Percentiles rank a stretch among this genome's conserved stretches.
These are phyloP conservation scores for Fusarium sp. DNA, from an alignment of 2,329 filamentous ascomycete species.

Conservation along the genomic window DNA sequence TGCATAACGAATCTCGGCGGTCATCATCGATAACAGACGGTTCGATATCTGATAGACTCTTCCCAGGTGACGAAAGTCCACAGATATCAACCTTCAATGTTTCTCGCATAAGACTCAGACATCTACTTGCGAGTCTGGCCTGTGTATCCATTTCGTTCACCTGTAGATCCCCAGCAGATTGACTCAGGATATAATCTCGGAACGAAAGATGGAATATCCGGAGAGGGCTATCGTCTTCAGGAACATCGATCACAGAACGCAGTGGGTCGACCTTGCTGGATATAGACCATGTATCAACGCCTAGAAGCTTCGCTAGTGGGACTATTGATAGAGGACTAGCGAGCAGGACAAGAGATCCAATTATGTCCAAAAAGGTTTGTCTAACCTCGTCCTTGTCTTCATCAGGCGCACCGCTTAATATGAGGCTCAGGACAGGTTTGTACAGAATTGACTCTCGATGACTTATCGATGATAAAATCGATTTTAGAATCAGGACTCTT, in stretches of 20 bases:
- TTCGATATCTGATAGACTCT: background rate
- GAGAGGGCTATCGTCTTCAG: background rate
- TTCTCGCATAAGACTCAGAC: slow-evolving; percentile 36
- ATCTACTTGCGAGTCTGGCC: slow-evolving; percentile 5
- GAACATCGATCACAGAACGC: background rate
- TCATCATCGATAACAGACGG: accelerated
- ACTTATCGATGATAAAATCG: background rate
- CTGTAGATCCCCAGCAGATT: background rate
- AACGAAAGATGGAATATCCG: slow-evolving; percentile 48
- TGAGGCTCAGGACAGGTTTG: background rate
- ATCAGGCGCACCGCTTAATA: background rate
- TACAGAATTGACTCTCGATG: background rate
- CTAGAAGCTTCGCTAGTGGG: slow-evolving; percentile 19
- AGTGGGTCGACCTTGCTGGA: background rate
- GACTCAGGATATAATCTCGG: slow-evolving; percentile 47
- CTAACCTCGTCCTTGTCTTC: accelerated
- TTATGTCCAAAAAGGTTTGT: background rate
- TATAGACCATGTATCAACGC: background rate
- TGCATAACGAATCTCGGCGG: slow-evolving; percentile 1
- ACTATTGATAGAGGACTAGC: slow-evolving; percentile 16
- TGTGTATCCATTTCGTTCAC: slow-evolving; percentile 41
- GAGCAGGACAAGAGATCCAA: slow-evolving; percentile 39
- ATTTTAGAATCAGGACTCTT: background rate
- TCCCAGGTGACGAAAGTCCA: slow-evolving; percentile 15
- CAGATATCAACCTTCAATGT: slow-evolving; percentile 50